phyloP scores from a whole-genome alignment of 2,329 filamentous ascomycete genomes.

The Penicillium sp. region DNA sequence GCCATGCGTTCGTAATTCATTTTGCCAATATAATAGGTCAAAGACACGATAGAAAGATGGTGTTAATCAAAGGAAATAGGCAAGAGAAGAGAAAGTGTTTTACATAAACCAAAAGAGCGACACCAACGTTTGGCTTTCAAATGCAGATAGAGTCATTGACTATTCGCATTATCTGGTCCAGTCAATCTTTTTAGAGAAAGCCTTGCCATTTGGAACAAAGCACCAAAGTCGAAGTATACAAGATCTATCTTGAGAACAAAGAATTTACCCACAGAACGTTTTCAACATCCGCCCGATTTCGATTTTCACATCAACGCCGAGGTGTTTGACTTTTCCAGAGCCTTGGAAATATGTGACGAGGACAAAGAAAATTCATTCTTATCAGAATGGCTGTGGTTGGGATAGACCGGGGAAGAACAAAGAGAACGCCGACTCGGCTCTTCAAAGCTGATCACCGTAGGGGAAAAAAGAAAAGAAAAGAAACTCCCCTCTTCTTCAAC shows the following conservation, averaged over 20 bases:
- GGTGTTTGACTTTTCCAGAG: not conserved
- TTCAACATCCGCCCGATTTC: not conserved
- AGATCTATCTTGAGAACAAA: conserved; percentile 9
- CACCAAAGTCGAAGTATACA: not conserved
- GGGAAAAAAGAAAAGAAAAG: not conserved
- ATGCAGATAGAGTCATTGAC: not conserved
- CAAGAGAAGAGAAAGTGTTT: not conserved
- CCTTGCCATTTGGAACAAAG: conserved; percentile 1
- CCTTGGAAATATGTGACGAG: not conserved
- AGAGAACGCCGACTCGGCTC: not conserved
- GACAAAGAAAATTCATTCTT: not conserved
- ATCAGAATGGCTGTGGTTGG: not conserved
- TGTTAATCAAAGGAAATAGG: not conserved
- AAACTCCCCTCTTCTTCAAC: not conserved
- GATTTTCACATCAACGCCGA: not conserved
- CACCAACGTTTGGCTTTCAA: not conserved
- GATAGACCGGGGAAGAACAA: not conserved
- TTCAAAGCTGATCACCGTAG: not conserved
- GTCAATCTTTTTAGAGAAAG: not conserved
- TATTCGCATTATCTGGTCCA: not conserved
- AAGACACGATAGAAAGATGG: not conserved
- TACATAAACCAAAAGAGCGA: not conserved
- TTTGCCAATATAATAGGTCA: not conserved
- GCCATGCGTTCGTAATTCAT: conserved; percentile 9
- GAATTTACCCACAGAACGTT: not conserved